phyloP scores from a whole-genome alignment of 441 rosid genomes.

The Gossypium schwendimanii region DNA sequence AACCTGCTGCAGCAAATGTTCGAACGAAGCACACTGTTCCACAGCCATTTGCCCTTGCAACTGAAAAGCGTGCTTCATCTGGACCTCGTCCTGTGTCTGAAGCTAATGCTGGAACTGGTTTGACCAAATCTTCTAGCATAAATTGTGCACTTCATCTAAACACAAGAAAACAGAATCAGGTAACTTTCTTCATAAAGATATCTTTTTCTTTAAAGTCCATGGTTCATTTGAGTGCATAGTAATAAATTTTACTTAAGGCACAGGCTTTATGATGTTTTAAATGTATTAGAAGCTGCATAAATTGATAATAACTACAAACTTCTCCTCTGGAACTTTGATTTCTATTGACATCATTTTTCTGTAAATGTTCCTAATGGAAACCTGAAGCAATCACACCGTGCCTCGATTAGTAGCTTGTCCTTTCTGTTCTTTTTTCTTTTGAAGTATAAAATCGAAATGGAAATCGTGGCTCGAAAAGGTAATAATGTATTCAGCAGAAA shows the following conservation, averaged over 20 bases:
- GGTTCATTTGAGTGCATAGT: neutral
- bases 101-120: slow-evolving; percentile 27
- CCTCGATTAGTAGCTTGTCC: neutral
- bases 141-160: slow-evolving; percentile 29
- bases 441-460: neutral
- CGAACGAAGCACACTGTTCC: slow-evolving; percentile 79
- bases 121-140: slow-evolving; percentile 29
- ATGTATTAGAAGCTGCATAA: neutral
- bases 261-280: neutral
- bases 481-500: neutral
- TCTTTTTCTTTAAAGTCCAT: neutral
- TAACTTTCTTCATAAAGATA: slow-evolving; percentile 17
- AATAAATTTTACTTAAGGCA: neutral
- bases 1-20: slow-evolving; percentile 31
- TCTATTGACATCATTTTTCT: neutral
- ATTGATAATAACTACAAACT: neutral
- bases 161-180: slow-evolving; percentile 43
- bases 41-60: slow-evolving; percentile 82
- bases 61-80: slow-evolving; percentile 81
- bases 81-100: slow-evolving; percentile 47
- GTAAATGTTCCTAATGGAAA: neutral
- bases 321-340: neutral
- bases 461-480: neutral
- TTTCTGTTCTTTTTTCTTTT: neutral
- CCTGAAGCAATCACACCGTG: neutral